A percentile compares a stretch with the other conserved stretches of the same genome.
These are phyloP conservation scores for Myxozyma vanderwaltii DNA, from an alignment of 805 yeast genomes.

Conservation along the genomic window DNA sequence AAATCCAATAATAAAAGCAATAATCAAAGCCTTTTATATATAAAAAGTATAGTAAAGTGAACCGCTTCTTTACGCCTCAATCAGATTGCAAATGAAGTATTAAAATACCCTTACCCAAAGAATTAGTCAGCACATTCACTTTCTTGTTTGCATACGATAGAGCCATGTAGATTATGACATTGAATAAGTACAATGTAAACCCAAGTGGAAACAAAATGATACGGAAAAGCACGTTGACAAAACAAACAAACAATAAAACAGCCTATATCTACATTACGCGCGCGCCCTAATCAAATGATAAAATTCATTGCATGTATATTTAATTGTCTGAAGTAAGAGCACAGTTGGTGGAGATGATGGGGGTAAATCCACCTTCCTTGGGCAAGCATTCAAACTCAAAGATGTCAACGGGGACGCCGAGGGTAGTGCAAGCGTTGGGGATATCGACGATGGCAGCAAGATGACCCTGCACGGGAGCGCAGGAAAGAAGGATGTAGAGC, in stretches of 20 bases:
- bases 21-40: too few species aligned
- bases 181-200: too few species aligned
- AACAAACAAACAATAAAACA: not conserved
- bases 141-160: not conserved
- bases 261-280: not conserved
- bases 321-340: conserved; percentile 19
- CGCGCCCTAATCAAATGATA: not conserved
- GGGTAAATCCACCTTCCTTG: conserved; percentile 26
- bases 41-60: not conserved
- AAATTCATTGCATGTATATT: not conserved
- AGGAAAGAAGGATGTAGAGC: conserved; percentile 49
- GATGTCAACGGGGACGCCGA: conserved; percentile 55
- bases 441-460: conserved; percentile 56
- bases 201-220: too few species aligned
- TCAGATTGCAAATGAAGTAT: too few species aligned
- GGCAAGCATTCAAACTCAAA: conserved; percentile 50
- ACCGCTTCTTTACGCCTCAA: not conserved
- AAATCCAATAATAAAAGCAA: too few species aligned
- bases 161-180: too few species aligned
- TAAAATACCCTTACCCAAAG: too few species aligned
- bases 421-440: conserved; percentile 56
- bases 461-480: conserved; percentile 56
- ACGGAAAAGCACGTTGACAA: not conserved
- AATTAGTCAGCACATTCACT: not conserved
- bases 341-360: conserved; percentile 15